Evolutionary conservation across 2,329 filamentous ascomycete genomes (phyloP), one percentile per base, ranked within the genome.

Genomic region (Ascosphaera apis): DNA sequence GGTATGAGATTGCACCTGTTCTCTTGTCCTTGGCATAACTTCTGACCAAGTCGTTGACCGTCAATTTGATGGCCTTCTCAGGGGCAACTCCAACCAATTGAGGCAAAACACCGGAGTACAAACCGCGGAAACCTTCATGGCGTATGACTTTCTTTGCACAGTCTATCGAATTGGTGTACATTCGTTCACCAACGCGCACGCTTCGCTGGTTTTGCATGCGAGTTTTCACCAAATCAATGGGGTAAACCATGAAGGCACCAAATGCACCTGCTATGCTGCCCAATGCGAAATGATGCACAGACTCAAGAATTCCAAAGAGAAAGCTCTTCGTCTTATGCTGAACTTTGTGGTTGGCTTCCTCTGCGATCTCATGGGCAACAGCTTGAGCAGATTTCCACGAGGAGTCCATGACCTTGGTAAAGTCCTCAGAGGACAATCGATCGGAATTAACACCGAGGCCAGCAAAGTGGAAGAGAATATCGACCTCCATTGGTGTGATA

Each of bases 231-330:
- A 98, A 62, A 61, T 98, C 88, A 51, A 98, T 95, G 16, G 88
- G 88, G 55, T 98, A 98, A 37, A 98, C 88, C 82, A 98, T 93
- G 55, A 98, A 95, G 9, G 88, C 88, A 53, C 88, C 88, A 52
- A 98, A 98, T 7, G 88, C 88, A 57, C 88, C 88, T 5, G 88
- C 88, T 45, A 92, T 46, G 53, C 79, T 83, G 40, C 88, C 88
- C 4, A 98, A 70, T 2, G 63, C 72, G 53, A 98, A 98, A 63
- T 91, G 84, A 56, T 93, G 91, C 2, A 65, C 69, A 1, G 84
- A 91, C 51, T 84, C 78, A 11, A 80, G 56, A 21, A 82, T 52
- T 37, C 69, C 61, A 42, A 72, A 60, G 12, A 91, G 45, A 41
- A 83, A 46, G 40, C 65, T 60, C 47, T 65, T 60, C 8, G 67